Evolutionary conservation across 106 monocot genomes (phyloP), one percentile per base, ranked within the genome.

Genomic region (Triglochin maritima): DNA sequence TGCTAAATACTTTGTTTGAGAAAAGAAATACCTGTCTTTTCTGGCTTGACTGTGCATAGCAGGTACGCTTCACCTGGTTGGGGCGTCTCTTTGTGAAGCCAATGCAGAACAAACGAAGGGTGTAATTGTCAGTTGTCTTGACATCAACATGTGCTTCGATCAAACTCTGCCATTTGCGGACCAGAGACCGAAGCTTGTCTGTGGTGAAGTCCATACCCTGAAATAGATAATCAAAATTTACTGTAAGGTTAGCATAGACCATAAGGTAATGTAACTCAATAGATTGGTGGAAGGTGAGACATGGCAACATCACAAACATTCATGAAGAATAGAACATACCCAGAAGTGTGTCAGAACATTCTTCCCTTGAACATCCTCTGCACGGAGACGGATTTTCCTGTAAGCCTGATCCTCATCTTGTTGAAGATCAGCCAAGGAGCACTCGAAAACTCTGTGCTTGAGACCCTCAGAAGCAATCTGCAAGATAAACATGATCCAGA

Each of bases 61-160:
- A 62, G 46, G 71, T 72, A 9, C 62, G 61, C 14, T 72, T 72
- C 15, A 72, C 71, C 63, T 72, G 71, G 16, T 72, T 72, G 13
- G 71, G 71, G 12, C 71, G 71, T 53, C 71, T 72, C 61, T 62
- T 72, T 49, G 71, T 72, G 44, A 72, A 72, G 15, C 73, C 73
- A 65, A 73, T 65, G 50, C 73, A 73, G 46, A 73, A 73, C 73
- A 73, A 56, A 17, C 73, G 5, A 5, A 73, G 55, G 29, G 73
- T 73, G 56, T 64, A 73, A 29, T 64, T 73, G 48, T 73, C 73
- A 62, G 71, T 70, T 70, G 57, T 92, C 61, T 92, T 92, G 29
- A 92, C 92, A 79, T 92, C 92, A 17, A 92, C 85, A 73, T 92
- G 87, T 4, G 92, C 87, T 56, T 92, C 92, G 51, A 92, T 92